Conservation (phyloP, 495 filamentous ascomycete genomes). For the Aspergillus kassunensis region DNA sequence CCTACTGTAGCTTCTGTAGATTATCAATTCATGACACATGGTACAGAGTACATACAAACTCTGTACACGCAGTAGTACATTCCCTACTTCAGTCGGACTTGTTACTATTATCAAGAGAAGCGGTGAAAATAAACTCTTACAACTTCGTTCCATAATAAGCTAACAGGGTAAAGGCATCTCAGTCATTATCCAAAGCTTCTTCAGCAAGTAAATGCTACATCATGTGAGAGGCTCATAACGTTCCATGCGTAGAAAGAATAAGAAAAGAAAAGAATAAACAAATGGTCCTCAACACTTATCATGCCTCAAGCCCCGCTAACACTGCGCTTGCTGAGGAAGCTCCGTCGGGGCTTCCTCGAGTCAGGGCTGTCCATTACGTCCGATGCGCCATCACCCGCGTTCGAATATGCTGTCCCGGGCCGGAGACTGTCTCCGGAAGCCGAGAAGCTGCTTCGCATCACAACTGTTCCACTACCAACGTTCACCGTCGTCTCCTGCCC, state of each 20-base stretch:
- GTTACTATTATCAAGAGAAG: too few species aligned
- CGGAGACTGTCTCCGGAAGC: conserved; percentile 26
- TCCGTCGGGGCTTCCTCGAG: conserved; percentile 41
- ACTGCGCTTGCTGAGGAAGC: conserved; percentile 56
- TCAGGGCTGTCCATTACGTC: conserved; percentile 53
- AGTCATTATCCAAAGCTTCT: neutral
- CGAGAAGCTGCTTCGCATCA: conserved; percentile 62
- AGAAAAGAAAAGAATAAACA: conserved; percentile 5
- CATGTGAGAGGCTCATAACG: conserved; percentile 1
- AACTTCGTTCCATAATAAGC: neutral
- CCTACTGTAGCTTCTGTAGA: too few species aligned
- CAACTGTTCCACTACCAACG: conserved; percentile 64
- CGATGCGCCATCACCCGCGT: conserved; percentile 26
- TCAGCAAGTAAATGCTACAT: neutral
- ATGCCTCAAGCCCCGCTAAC: conserved; percentile 38
- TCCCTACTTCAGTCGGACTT: neutral
- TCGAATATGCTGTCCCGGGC: conserved; percentile 39
- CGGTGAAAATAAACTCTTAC: neutral
- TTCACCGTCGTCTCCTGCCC: conserved; percentile 69
- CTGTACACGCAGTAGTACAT: neutral
- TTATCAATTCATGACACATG: too few species aligned
- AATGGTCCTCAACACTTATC: conserved; percentile 11
- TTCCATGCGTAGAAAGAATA: conserved; percentile 2
- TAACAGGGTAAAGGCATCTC: neutral
- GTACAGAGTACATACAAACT: neutral